phyloP scores from a whole-genome alignment of 1,284 basidiomycete genomes.

The Ceratobasidium sp. region DNA sequence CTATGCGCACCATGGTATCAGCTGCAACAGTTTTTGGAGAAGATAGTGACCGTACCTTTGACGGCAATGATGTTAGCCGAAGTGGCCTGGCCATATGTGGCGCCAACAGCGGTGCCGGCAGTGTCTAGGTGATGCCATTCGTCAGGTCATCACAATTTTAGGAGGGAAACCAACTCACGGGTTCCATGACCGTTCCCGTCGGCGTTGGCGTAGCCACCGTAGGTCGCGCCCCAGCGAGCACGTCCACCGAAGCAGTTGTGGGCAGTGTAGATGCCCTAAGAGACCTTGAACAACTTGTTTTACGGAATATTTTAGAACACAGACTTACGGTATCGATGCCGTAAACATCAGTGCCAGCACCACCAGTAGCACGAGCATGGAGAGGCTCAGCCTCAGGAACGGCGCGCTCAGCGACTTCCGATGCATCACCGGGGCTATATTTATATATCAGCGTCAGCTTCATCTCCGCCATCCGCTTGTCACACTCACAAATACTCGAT shows the following conservation, averaged over 20 bases:
- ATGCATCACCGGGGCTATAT: slow-evolving; percentile 23
- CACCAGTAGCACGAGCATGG: slow-evolving; percentile 1
- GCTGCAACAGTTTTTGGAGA: background rate
- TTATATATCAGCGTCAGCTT: background rate
- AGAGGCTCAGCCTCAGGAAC: background rate
- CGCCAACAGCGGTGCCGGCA: slow-evolving; percentile 63
- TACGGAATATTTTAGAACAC: background rate
- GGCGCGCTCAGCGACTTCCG: background rate
- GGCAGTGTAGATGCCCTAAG: slow-evolving; percentile 65
- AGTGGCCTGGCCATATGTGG: slow-evolving; percentile 95
- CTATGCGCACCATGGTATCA: slow-evolving; percentile 55
- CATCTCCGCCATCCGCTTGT: background rate
- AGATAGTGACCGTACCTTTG: slow-evolving; percentile 64
- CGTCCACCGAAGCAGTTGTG: slow-evolving; percentile 71
- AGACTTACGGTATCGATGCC: slow-evolving; percentile 44
- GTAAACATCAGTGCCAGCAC: slow-evolving; percentile 44
- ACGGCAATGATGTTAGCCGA: slow-evolving; percentile 92
- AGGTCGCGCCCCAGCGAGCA: slow-evolving; percentile 67
- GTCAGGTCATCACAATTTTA: background rate
- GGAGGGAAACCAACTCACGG: slow-evolving; percentile 15
- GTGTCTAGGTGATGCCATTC: slow-evolving; percentile 12
- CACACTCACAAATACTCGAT: slow-evolving; percentile 24
- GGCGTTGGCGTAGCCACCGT: slow-evolving; percentile 55
- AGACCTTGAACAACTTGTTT: background rate
- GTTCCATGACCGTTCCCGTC: slow-evolving; percentile 49